A percentile compares a stretch with the other conserved stretches of the same genome.
Evolutionary conservation across 106 monocot genomes (phyloP).

Genomic region (Acorus gramineus): DNA sequence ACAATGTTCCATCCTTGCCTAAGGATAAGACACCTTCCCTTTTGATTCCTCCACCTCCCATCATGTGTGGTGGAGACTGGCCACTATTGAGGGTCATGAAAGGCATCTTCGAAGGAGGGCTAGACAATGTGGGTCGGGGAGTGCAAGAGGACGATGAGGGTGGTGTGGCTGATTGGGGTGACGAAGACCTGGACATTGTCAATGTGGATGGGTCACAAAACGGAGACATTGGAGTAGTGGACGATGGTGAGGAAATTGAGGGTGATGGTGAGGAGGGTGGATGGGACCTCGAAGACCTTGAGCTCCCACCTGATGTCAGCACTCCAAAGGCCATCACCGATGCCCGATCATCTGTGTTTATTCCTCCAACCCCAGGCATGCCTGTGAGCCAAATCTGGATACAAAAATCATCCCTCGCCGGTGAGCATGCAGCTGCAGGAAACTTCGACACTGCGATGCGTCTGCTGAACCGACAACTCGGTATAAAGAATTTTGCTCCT

Average conservation of each 20-base stretch:
- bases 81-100: conserved; percentile 76
- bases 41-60: conserved; percentile 64
- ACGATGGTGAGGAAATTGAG: conserved; percentile 47
- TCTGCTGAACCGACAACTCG: conserved; percentile 67
- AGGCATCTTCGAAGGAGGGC: conserved; percentile 73
- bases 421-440: conserved; percentile 81
- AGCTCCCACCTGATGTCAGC: conserved; percentile 59
- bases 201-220: conserved; percentile 41
- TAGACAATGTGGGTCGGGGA: conserved; percentile 42
- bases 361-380: conserved; percentile 69
- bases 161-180: conserved; percentile 58
- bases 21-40: conserved; percentile 44
- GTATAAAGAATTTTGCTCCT: conserved; percentile 78
- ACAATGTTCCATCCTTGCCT: conserved; percentile 54
- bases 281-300: conserved; percentile 88
- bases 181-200: conserved; percentile 72
- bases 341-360: conserved; percentile 50
- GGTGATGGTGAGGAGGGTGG: conserved; percentile 66
- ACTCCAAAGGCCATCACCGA: conserved; percentile 36
- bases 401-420: conserved; percentile 82
- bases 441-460: conserved; percentile 82
- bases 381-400: conserved; percentile 89
- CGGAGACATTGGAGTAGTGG: conserved; percentile 37
- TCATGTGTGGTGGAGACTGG: conserved; percentile 67
- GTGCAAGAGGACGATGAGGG: conserved; percentile 55